phyloP scores from a whole-genome alignment of 2,329 filamentous ascomycete genomes.

The Diaporthe humulicola region DNA sequence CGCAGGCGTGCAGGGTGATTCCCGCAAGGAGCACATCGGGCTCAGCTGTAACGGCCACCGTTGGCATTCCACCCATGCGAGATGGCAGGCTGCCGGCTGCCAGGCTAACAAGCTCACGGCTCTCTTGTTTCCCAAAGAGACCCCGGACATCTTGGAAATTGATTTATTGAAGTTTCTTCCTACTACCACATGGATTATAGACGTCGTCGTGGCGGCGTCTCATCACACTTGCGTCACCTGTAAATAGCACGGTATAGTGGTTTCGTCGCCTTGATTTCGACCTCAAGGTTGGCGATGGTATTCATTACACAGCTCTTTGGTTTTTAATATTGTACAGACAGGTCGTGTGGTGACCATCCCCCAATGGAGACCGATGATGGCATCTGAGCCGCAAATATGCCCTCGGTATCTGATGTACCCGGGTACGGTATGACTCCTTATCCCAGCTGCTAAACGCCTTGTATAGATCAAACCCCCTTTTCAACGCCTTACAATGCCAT shows the following conservation, averaged over 20 bases:
- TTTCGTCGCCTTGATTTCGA: neutral
- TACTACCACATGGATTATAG: neutral
- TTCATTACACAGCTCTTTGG: constrained; percentile 9
- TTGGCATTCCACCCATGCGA: neutral
- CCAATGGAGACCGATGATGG: neutral
- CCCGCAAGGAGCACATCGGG: neutral
- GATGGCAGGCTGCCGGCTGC: neutral
- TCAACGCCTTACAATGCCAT: constrained; percentile 35
- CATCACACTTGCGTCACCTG: neutral
- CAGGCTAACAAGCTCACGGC: constrained; percentile 3
- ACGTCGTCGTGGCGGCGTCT: neutral
- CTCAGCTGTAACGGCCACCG: constrained; percentile 10
- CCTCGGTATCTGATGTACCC: constrained; percentile 8
- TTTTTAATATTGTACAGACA: constrained; percentile 17
- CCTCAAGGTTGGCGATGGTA: neutral
- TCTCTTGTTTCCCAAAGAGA: neutral
- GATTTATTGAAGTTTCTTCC: constrained; percentile 20
- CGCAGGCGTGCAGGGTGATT: no score
- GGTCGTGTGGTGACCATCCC: constrained; percentile 6
- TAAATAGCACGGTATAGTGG: neutral
- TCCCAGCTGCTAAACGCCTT: constrained; percentile 29
- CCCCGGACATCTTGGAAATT: constrained; percentile 5
- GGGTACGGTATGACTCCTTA: constrained; percentile 27
- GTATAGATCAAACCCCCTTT: constrained; percentile 32
- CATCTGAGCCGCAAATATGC: constrained; percentile 24